These are phyloP conservation scores for Fragaria ananassa DNA, from an alignment of 306 rosid genomes.

Conservation along the genomic window DNA sequence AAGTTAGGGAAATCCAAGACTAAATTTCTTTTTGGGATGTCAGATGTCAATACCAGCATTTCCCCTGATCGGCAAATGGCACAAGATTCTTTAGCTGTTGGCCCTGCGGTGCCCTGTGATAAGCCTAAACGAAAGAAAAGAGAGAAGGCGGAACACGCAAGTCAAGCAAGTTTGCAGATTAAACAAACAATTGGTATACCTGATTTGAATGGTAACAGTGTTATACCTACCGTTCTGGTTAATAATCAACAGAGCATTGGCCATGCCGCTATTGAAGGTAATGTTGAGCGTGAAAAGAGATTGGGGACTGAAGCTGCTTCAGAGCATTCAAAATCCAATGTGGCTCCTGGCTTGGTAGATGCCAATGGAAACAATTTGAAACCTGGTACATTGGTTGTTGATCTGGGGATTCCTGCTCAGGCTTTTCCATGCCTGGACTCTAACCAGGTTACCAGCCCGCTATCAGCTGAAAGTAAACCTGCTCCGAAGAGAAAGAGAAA, in stretches of 20 bases:
- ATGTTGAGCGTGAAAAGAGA: slow-evolving; percentile 33
- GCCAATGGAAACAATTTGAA: slow-evolving; percentile 21
- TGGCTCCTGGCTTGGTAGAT: slow-evolving; percentile 18
- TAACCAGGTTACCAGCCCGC: neutral
- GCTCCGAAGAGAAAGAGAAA: slow-evolving; percentile 39
- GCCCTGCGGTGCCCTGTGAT: slow-evolving; percentile 15
- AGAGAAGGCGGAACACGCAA: slow-evolving; percentile 27
- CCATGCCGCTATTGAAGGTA: slow-evolving; percentile 25
- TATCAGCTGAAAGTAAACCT: slow-evolving; percentile 18
- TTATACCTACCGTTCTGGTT: slow-evolving; percentile 14
- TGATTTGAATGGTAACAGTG: slow-evolving; percentile 44
- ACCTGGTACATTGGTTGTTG: slow-evolving; percentile 38
- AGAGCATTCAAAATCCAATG: slow-evolving; percentile 15
- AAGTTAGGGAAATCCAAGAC: slow-evolving; percentile 39
- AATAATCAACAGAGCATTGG: slow-evolving; percentile 23
- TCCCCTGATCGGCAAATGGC: slow-evolving; percentile 20
- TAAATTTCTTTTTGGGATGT: slow-evolving; percentile 58
- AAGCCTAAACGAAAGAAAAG: slow-evolving; percentile 33
- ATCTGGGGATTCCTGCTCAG: slow-evolving; percentile 29
- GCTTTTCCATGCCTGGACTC: slow-evolving; percentile 10
- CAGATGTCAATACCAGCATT: slow-evolving; percentile 40
- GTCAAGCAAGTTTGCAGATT: slow-evolving; percentile 20
- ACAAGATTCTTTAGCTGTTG: slow-evolving; percentile 23
- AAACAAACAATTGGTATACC: slow-evolving; percentile 39
- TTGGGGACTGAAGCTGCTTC: slow-evolving; percentile 28